These are phyloP conservation scores for Curvularia lunata DNA, from an alignment of 2,329 filamentous ascomycete species.

Conservation along the genomic window DNA sequence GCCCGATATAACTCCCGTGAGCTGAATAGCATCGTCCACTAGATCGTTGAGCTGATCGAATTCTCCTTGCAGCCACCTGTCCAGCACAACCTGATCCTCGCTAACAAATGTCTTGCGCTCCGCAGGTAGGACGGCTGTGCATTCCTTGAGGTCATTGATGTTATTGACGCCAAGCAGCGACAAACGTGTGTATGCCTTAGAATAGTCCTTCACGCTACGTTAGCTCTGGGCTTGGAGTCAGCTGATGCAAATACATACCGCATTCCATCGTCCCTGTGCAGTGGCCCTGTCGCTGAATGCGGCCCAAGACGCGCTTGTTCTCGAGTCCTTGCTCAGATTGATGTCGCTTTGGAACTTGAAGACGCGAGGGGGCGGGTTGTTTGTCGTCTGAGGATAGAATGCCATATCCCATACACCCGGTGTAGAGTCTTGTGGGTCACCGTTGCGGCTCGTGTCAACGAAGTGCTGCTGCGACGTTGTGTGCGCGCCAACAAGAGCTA, in stretches of 20 bases:
- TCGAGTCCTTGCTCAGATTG: slow-evolving; percentile 42
- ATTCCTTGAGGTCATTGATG: slow-evolving; percentile 63
- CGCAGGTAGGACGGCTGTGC: slow-evolving; percentile 58
- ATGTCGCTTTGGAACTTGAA: slow-evolving; percentile 49
- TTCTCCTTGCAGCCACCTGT: slow-evolving; percentile 42
- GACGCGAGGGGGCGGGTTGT: slow-evolving; percentile 38
- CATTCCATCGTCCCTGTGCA: slow-evolving; percentile 43
- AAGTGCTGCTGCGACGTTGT: slow-evolving; percentile 49
- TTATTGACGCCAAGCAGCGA: slow-evolving; percentile 63
- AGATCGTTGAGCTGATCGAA: slow-evolving; percentile 44
- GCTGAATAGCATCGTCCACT: slow-evolving; percentile 44
- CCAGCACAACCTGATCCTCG: slow-evolving; percentile 37
- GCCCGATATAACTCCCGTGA: slow-evolving; percentile 32
- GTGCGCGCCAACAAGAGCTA: slow-evolving; percentile 48
- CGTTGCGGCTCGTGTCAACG: slow-evolving; percentile 39
- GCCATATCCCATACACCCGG: slow-evolving; percentile 49
- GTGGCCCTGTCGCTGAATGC: slow-evolving; percentile 29
- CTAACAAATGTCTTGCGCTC: slow-evolving; percentile 31
- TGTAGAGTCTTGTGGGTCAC: slow-evolving; percentile 47
- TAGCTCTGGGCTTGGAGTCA: not conserved
- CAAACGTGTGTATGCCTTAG: slow-evolving; percentile 61
- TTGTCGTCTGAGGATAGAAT: slow-evolving; percentile 46
- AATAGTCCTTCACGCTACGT: slow-evolving; percentile 51
- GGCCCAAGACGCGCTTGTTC: slow-evolving; percentile 44
- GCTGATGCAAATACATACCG: slow-evolving; percentile 30